phyloP scores from a whole-genome alignment of 441 rosid genomes.

The Pelargonium myrrhifolium region DNA sequence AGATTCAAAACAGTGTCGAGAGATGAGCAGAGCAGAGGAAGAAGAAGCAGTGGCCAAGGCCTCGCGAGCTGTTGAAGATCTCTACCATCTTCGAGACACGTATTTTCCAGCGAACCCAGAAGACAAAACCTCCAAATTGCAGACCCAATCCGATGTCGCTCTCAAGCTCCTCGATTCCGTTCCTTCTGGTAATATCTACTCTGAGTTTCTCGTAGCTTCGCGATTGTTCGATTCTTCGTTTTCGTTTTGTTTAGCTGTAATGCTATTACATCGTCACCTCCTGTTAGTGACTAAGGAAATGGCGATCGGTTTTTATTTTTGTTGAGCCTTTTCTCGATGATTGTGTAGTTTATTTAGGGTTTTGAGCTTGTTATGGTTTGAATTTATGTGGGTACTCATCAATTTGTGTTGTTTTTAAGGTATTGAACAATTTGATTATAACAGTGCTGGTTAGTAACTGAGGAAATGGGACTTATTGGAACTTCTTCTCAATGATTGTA shows the following conservation, averaged over 20 bases:
- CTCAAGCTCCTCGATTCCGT: conserved; percentile 55
- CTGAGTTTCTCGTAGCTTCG: neutral
- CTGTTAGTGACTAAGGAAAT: neutral
- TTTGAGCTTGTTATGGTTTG: no score
- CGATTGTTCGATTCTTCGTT: neutral
- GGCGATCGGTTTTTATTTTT: neutral
- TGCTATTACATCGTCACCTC: neutral
- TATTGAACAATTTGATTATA: no score
- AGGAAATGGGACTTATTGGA: no score
- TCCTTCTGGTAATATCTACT: conserved; percentile 38
- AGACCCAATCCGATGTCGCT: conserved; percentile 40
- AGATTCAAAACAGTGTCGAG: neutral
- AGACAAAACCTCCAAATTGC: conserved; percentile 44
- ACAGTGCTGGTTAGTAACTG: no score
- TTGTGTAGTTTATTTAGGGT: neutral
- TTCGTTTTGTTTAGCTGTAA: neutral
- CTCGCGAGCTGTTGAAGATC: conserved; percentile 35
- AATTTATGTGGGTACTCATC: no score
- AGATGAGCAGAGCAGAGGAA: conserved; percentile 22
- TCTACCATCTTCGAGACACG: conserved; percentile 44
- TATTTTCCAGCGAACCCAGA: conserved; percentile 46
- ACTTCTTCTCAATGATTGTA: no score
- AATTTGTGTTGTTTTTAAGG: no score
- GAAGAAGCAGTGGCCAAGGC: conserved; percentile 37
- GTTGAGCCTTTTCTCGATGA: neutral